Conservation (phyloP, 495 filamentous ascomycete species). For the Aspergillus sparsus region DNA sequence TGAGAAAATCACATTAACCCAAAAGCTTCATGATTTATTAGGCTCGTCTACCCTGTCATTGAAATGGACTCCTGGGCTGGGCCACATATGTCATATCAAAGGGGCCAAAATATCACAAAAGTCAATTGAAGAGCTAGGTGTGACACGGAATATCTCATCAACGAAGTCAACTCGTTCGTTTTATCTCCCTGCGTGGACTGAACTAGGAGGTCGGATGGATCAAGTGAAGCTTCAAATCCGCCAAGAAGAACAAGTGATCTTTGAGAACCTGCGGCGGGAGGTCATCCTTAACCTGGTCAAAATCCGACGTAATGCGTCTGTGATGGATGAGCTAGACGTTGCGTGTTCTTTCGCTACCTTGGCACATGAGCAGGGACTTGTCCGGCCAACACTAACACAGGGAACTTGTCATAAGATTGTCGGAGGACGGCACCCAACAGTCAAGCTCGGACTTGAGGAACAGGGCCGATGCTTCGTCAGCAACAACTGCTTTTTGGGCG, state of each 20-base stretch:
- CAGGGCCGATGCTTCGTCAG: constrained; percentile 80
- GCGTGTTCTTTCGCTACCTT: constrained; percentile 78
- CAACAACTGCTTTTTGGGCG: constrained; percentile 83
- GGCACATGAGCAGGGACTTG: constrained; percentile 69
- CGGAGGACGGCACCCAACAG: constrained; percentile 85
- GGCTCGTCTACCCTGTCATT: constrained; percentile 67
- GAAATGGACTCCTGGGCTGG: constrained; percentile 78
- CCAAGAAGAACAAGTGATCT: constrained; percentile 75
- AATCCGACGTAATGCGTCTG: constrained; percentile 81
- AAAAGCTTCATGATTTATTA: constrained; percentile 57
- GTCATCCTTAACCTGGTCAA: constrained; percentile 78
- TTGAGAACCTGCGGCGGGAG: constrained; percentile 65
- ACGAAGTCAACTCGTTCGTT: constrained; percentile 85
- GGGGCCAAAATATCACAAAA: constrained; percentile 65
- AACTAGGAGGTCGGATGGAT: constrained; percentile 73
- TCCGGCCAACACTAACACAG: constrained; percentile 69
- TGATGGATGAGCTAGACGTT: constrained; percentile 91
- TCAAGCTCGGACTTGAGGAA: constrained; percentile 75
- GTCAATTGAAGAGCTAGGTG: constrained; percentile 43
- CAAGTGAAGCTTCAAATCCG: constrained; percentile 72
- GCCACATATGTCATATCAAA: constrained; percentile 89
- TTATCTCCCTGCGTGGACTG: constrained; percentile 80
- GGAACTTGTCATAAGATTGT: constrained; percentile 64
- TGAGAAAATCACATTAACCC: constrained; percentile 60
- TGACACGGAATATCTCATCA: constrained; percentile 65